phyloP scores from a whole-genome alignment of 495 filamentous ascomycete genomes.

The Tuber aestivum region DNA sequence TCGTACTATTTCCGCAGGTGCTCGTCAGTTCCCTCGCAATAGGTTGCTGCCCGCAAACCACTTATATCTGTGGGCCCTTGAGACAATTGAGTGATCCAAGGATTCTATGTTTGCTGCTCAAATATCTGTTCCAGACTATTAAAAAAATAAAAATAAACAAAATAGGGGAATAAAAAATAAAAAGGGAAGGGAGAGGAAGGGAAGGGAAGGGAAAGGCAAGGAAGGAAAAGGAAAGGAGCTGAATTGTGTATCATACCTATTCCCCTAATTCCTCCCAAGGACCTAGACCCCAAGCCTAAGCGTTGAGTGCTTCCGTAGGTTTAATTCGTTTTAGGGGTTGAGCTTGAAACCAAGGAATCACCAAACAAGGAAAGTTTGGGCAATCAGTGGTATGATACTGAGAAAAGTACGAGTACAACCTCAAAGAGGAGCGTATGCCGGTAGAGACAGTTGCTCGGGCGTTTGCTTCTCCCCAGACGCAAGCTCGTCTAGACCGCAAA shows the following conservation, averaged over 20 bases:
- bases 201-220: too few relatives aligned
- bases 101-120: not conserved
- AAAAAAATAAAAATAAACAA: not conserved
- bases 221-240: not conserved
- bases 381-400: not conserved
- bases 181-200: too few relatives aligned
- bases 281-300: not conserved
- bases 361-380: slow-evolving; percentile 8
- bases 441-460: not conserved
- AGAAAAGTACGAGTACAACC: slow-evolving; percentile 1
- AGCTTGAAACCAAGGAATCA: slow-evolving; percentile 5
- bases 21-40: not conserved
- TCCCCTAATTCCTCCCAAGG: not conserved
- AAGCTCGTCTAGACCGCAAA: slow-evolving; percentile 3
- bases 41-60: slow-evolving; percentile 9
- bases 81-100: not conserved
- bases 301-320: not conserved
- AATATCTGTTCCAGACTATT: not conserved
- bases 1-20: slow-evolving; percentile 4
- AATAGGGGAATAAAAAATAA: not conserved
- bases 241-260: not conserved
- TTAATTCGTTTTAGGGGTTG: not conserved
- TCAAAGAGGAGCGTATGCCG: slow-evolving; percentile 3
- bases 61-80: slow-evolving; percentile 9
- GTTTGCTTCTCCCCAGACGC: slow-evolving; percentile 15